Evolutionary conservation across 2,329 filamentous ascomycete species (phyloP), one percentile per base, ranked within the genome.

Genomic region (Arthroderma uncinatum): DNA sequence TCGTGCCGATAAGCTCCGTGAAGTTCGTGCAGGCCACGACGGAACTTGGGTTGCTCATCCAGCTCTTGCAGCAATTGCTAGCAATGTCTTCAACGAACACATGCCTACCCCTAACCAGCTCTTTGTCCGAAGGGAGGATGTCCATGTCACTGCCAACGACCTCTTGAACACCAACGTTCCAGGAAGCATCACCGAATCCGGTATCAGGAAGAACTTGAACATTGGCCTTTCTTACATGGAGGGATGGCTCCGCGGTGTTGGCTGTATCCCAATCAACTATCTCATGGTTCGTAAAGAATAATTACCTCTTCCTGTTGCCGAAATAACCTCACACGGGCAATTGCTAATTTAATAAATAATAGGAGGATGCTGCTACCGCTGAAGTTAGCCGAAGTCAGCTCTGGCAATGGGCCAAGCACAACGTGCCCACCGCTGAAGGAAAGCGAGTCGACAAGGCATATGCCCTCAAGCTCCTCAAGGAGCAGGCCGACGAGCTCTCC

Each of bases 81-180:
- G 83, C 40, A 92, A 96, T 52, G 81, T 97, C 67, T 98, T 98
- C 82, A 95, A 97, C 82, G 85, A 91, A 78, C 78, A 97, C 79
- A 98, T 98, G 93, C 93, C 93, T 8, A 95, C 92, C 2, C 91
- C 93, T 52, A 98, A 98, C 78, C 93, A 98, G 76, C 83, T 95
- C 67, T 93, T 92, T 72, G 77, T 89, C 61, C 88, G 91, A 62
- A 85, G 91, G 61, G 90, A 96, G 73, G 92, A 97, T 52, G 90
- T 96, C 59, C 76, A 82, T 68, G 85, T 98, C 67, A 85, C 85
- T 50, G 85, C 84, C 67, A 94, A 93, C 67, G 93, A 97, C 69
- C 81, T 98, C 55, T 82, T 97, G 59, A 97, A 97, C 81, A 97
- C 95, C 87, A 97, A 97, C 68, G 87, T 97, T 1, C 90, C 92